These are phyloP conservation scores for Tetraselmis chui DNA, from an alignment of 139 green algal genomes.

Conservation along the genomic window DNA sequence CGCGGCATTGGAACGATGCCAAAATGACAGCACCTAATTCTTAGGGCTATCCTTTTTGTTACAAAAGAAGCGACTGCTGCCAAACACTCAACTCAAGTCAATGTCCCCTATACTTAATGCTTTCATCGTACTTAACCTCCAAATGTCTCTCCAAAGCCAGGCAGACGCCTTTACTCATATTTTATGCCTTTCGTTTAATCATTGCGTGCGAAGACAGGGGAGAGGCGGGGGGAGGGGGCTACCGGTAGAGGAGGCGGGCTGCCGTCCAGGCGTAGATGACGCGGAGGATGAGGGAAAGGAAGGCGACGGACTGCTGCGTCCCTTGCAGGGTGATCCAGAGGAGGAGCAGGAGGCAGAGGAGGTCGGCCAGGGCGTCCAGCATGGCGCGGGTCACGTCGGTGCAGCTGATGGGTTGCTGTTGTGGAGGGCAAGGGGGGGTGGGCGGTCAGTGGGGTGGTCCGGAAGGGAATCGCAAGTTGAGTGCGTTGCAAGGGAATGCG, in stretches of 20 bases:
- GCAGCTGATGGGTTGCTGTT: not conserved
- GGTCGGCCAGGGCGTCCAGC: not conserved
- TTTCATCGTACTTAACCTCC: too few species aligned
- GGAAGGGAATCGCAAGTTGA: too few species aligned
- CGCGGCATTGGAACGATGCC: too few species aligned
- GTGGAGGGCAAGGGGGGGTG: not conserved
- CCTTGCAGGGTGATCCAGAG: not conserved
- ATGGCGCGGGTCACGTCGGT: not conserved
- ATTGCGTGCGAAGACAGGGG: not conserved
- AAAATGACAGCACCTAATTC: too few species aligned
- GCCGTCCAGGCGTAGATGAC: not conserved
- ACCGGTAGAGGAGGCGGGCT: not conserved
- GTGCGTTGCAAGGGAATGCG: too few species aligned
- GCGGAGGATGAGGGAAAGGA: not conserved
- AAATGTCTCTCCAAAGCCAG: too few species aligned
- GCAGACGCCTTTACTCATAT: too few species aligned
- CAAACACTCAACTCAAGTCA: too few species aligned
- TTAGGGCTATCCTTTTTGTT: too few species aligned
- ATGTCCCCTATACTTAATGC: too few species aligned
- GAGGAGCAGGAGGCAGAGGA: slow-evolving; percentile 1
- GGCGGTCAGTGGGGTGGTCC: not conserved
- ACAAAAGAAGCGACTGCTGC: too few species aligned
- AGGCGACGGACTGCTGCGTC: not conserved
- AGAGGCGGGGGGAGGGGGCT: not conserved
- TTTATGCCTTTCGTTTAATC: too few species aligned